These are phyloP conservation scores for Aspergillus leporis DNA, from an alignment of 495 filamentous ascomycete genomes.

Conservation along the genomic window DNA sequence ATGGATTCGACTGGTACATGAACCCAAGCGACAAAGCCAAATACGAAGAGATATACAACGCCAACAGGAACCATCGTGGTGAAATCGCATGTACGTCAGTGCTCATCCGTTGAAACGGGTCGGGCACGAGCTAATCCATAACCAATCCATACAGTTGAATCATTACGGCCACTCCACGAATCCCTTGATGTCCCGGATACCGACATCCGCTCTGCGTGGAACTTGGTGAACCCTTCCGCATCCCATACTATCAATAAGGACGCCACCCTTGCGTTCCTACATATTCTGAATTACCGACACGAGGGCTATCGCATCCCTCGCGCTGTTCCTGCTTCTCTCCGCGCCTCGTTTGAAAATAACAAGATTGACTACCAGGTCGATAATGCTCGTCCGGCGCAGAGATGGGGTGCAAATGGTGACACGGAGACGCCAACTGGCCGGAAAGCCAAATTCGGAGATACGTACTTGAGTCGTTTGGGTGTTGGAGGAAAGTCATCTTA, in stretches of 20 bases:
- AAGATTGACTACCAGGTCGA: conserved; percentile 95
- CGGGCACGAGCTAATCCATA: not conserved
- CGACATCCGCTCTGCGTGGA: conserved; percentile 92
- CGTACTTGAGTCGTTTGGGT: conserved; percentile 88
- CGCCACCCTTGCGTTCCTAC: conserved; percentile 88
- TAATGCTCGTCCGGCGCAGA: conserved; percentile 60
- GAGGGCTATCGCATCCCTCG: conserved; percentile 94
- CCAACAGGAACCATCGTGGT: conserved; percentile 81
- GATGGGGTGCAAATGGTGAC: conserved; percentile 68
- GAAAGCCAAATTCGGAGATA: conserved; percentile 95
- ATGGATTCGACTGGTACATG: conserved; percentile 99
- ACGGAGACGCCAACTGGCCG: conserved; percentile 76
- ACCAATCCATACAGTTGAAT: conserved; percentile 56
- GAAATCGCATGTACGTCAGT: conserved; percentile 71
- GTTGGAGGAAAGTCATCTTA: conserved; percentile 74
- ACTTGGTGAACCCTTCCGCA: conserved; percentile 88
- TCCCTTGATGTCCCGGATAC: conserved; percentile 94
- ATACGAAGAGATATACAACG: conserved; percentile 94
- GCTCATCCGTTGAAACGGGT: not conserved
- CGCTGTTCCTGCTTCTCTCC: conserved; percentile 84
- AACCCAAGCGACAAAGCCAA: conserved; percentile 82
- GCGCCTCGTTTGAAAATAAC: conserved; percentile 89
- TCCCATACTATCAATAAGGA: conserved; percentile 84
- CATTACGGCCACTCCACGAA: conserved; percentile 82
- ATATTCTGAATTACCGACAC: conserved; percentile 92